Base-by-base conservation (phyloP, 192 early-diverging fungal genomes). In the Rhizophagus sp. region DNA sequence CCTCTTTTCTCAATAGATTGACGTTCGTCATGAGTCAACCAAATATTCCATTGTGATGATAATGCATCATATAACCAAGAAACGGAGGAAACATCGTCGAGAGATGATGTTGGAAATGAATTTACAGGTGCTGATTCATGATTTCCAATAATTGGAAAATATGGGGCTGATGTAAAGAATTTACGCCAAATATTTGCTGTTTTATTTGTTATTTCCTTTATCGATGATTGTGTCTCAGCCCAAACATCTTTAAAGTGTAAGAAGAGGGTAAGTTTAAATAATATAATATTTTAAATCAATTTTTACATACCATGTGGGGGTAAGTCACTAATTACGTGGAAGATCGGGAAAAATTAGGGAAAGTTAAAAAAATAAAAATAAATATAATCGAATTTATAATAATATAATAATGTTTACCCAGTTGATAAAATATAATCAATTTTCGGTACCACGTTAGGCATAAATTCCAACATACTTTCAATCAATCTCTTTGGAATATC, bases 51-150 rank as follows among this genome's bases (percentile, higher is more conserved):
- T 30, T 81, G 85, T 1, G 88, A 74, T 30, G 87, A 80, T 63
- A 89, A 75, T 61, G 83, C 82, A 25, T 80, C 65, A 74, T 91
- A 90, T 11, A 90, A 47, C 88, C 88, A 89, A 17, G 81, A 72
- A 15, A 84, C 1, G 0, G 71, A 73, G 15, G 71, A 33, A 44
- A 73, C 24, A 49, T 41, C 9, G 27, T 7, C 3, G 11, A 73
- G 30, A 22, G 71, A 73, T 33, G 77, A 78, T 47, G 77, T 78
- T 30, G 77, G 77, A 10, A 78, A 78, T 27, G 62, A 67, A 30
- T 78, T 78, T 17, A 70, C 77, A n/a, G 77, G 77, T 10, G 68
- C 68, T 7, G 77, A 27, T 64, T 78, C 77, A 44, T 78, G 77
- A 66, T 78, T 78, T 25, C 77, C 77, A 61, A 78, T 64, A 24